Evolutionary conservation across 306 rosid species (phyloP), one percentile per base, ranked within the genome.

Genomic region (Aeschynomene evenia): DNA sequence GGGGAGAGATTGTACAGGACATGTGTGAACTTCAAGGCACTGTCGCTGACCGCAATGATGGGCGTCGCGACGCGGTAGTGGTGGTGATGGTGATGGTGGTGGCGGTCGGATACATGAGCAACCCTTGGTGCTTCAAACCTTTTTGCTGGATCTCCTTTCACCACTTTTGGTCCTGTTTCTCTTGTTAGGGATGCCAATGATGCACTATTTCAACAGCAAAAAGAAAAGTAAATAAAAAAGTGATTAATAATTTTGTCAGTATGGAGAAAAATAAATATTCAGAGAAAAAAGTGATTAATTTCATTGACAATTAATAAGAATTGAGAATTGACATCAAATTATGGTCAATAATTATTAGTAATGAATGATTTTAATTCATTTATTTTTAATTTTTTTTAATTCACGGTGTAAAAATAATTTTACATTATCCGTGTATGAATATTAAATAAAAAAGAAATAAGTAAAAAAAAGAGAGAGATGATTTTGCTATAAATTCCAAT

Each of bases 1-100:
- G 98, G 96, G 7, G 98, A 86, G 73, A 89, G 98, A 31, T 92
- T 92, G 75, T 89, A 89, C 65, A 92, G 92, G 31, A 92, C 79
- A 64, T 92, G 98, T 0, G 98, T 92, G 26, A 92, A 89, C 78
- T 92, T 92, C 63, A 89, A 74, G 7, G 95, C 69, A 58, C 98
- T 92, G 59, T 92, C 98, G 26, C 95, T 92, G 14, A 86, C 84
- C 53, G 68, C 78, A 29, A 89, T 80, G 52, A 90, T 76, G 20
- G 95, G 91, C 1, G 85, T 7, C 11, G 45, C 4, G 45, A 46
- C 6, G 18, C 56, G 75, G 26, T 79, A 71, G 26, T 79, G 79
- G 36, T 81, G 84, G 18, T 51, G 75, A 22, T 79, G 73, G 26
- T 79, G 79, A 29, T 81, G 84, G 18, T 51, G 75, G 26, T 79